phyloP scores from a whole-genome alignment of 208 protist genomes.

The Leishmania turanica region DNA sequence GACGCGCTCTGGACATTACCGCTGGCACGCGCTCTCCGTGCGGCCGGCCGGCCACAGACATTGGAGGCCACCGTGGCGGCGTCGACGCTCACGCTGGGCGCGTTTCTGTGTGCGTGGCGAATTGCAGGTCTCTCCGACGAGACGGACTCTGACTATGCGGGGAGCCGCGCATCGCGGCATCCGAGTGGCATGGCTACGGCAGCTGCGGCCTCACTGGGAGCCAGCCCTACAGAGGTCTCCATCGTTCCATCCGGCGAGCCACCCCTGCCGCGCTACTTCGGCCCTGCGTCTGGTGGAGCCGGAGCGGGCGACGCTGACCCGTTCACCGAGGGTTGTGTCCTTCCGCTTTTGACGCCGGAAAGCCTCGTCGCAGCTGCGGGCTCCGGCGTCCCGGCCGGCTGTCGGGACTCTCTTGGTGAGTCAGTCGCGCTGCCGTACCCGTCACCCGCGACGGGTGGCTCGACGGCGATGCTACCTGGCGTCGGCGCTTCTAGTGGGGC shows the following conservation, averaged over 20 bases:
- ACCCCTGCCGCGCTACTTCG: neutral
- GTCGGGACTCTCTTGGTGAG: neutral
- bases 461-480: neutral
- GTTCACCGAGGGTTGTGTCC: constrained; percentile 3
- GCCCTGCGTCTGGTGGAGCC: neutral
- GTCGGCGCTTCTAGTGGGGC: neutral
- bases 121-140: constrained; percentile 10
- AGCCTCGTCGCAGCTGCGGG: neutral
- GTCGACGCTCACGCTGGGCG: constrained; percentile 59
- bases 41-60: constrained; percentile 18
- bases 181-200: neutral
- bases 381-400: neutral
- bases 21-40: constrained; percentile 22
- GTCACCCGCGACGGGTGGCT: neutral
- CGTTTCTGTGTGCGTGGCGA: constrained; percentile 69
- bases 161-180: neutral
- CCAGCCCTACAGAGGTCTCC: neutral
- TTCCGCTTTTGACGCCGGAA: constrained; percentile 26
- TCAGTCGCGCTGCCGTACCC: neutral
- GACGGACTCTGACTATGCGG: neutral
- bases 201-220: neutral
- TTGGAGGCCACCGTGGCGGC: constrained; percentile 46
- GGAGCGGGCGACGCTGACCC: neutral
- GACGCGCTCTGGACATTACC: constrained; percentile 31
- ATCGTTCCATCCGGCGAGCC: neutral